Evolutionary conservation across 2,329 filamentous ascomycete genomes (phyloP), one percentile per base, ranked within the genome.

Genomic region (Sarocladiaceae sp.): DNA sequence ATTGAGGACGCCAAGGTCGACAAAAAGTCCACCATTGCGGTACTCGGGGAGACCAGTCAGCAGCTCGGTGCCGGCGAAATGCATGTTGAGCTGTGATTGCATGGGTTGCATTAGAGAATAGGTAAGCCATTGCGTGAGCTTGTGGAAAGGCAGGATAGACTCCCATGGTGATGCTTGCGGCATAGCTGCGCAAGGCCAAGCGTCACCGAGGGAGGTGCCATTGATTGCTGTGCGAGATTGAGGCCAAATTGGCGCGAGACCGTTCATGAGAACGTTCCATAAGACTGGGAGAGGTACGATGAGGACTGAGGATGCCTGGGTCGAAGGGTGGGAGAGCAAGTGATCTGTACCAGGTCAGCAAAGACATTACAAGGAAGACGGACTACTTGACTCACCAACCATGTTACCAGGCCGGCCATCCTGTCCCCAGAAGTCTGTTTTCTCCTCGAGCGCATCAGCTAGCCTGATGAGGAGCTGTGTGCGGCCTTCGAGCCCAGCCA

Each of bases 101-200:
- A 96, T 95, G 0, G 91, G 91, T 22, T 91, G 86, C 88, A 95
- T 95, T 52, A 97, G 80, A 2, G 90, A 96, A 71, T 96, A 96
- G 48, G 88, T 90, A 52, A 97, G 84, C 92, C 92, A 97, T 68
- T 96, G 91, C 0, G 91, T 95, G 31, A 96, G 79, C 71, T 96
- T 96, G 75, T 97, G 92, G 73, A 96, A 96, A 0, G 91, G 91
- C 11, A 93, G 82, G 56, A 95, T 92, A 0, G 79, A 87, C 64
- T 91, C 86, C 87, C 87, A 91, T 2, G 66, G 62, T 3, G 82
- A 76, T 3, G 79, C 82, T 42, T 77, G 74, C 1, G 91, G 90
- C 82, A 97, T 90, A 28, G 85, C 82, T 11, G 81, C 84, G 70
- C 92, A 96, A 0, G 87, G 88, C 94, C 94, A 99, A 22, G 94